Evolutionary conservation across 2,329 filamentous ascomycete species (phyloP), one percentile per base, ranked within the genome.

Genomic region (Penicillium hordei): DNA sequence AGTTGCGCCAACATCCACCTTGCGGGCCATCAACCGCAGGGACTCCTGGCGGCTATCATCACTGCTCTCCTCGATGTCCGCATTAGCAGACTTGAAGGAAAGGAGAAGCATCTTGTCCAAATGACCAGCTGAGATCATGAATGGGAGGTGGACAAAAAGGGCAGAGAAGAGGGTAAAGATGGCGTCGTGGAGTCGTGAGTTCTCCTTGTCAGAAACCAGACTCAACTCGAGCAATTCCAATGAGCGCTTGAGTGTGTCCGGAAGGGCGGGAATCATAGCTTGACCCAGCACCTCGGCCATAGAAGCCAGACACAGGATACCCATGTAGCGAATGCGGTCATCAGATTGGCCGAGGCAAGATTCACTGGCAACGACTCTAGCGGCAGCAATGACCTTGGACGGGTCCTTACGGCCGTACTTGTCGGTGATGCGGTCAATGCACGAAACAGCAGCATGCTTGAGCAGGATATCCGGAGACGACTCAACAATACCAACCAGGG

Each of bases 331-430:
- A 48, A 97, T 83, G 27, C 85, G 85, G 63, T 83, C 80, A 67
- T 96, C 89, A 13, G 82, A 75, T 71, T 89, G 88, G 38, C 89
- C 90, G 48, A 97, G 83, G 62, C 91, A 93, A 62, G 89, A 81
- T 54, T 86, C 79, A 42, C 92, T 87, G 38, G 90, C 87, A 66
- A 99, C 89, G 1, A 88, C 89, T 58, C 86, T 81, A 5, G 92
- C 91, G 5, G 92, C 89, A 5, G 84, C 84, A 27, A 89, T 82
- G 44, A 96, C 89, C 44, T 86, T 87, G 64, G 89, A 86, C 1
- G 89, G 82, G 68, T 96, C 90, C 73, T 93, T 95, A 80, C 94
- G 95, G 65, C 94, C 95, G 72, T 96, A 97, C 73, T 93, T 93
- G 76, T 97, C 93, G 2, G 90, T 86, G 61, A 99, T 95, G 74